Conservation (phyloP, 345 rosid species). For the Eucalyptus curtisii region DNA sequence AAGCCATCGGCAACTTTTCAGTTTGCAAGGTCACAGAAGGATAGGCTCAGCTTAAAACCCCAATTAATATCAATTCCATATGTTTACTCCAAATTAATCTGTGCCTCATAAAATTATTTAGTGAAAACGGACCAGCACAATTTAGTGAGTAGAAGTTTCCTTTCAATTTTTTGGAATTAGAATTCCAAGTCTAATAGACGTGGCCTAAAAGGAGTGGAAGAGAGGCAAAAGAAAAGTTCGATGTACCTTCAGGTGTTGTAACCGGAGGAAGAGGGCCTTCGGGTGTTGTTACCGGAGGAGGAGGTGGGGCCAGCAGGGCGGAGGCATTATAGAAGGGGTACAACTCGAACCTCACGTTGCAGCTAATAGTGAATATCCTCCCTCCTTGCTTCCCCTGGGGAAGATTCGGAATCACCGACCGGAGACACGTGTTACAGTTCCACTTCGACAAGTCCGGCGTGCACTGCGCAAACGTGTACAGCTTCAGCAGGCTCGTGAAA, state of each 20-base stretch:
- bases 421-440: not conserved
- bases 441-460: not conserved
- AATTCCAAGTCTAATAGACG: not conserved
- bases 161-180: not conserved
- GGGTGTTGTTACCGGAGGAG: not conserved
- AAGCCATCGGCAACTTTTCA: not conserved
- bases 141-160: too few relatives aligned
- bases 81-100: not conserved
- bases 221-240: not conserved
- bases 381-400: not conserved
- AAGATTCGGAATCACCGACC: rapidly evolving
- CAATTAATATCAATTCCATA: too few relatives aligned
- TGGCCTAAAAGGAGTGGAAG: not conserved
- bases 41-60: not conserved
- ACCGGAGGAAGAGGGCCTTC: not conserved
- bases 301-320: not conserved
- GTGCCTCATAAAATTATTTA: not conserved
- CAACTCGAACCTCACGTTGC: not conserved
- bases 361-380: rapidly evolving
- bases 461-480: not conserved
- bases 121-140: not conserved
- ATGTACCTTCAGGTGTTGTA: not conserved
- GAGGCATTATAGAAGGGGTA: not conserved
- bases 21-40: not conserved
- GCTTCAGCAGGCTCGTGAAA: not conserved